A percentile compares a stretch with the other conserved stretches of the same genome.
Conservation (phyloP, 202 grass and related monocot species). For the Elaeis oleifera region DNA sequence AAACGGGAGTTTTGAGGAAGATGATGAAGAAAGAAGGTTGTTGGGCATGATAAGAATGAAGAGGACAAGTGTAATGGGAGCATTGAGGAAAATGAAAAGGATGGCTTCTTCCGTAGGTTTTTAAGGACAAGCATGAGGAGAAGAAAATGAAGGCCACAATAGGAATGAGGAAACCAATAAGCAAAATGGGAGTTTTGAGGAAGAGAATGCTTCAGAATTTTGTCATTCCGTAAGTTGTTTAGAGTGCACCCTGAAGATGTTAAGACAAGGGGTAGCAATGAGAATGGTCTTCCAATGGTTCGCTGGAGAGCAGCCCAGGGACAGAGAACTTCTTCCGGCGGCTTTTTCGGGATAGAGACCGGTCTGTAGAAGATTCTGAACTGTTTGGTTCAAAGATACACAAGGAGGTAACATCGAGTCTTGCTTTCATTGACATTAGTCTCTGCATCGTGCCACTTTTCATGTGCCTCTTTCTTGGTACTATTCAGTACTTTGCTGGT, state of each 20-base stretch:
- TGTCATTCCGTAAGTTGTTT: slow-evolving; percentile 92
- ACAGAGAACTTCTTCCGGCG: slow-evolving; percentile 89
- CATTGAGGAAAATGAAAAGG: slow-evolving; percentile 80
- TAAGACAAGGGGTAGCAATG: slow-evolving; percentile 37
- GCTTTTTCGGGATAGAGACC: slow-evolving; percentile 79
- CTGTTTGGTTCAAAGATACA: slow-evolving; percentile 51
- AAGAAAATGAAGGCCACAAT: slow-evolving; percentile 45
- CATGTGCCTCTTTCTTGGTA: too few species aligned
- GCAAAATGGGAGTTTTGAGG: slow-evolving; percentile 43
- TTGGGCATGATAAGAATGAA: slow-evolving; percentile 47
- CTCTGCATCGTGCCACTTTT: too few species aligned
- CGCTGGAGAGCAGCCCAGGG: slow-evolving; percentile 81
- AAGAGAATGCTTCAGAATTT: slow-evolving; percentile 79
- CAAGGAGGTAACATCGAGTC: slow-evolving; percentile 51
- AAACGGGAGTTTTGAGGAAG: slow-evolving; percentile 52
- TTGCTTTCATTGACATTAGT: background rate
- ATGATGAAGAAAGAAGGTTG: slow-evolving; percentile 32
- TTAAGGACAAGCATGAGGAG: slow-evolving; percentile 82
- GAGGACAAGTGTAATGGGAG: slow-evolving; percentile 39
- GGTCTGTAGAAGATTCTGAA: slow-evolving; percentile 87
- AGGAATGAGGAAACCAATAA: slow-evolving; percentile 57
- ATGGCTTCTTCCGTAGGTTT: slow-evolving; percentile 80
- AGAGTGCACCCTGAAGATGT: slow-evolving; percentile 83
- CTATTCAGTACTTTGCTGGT: too few species aligned
- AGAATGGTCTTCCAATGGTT: slow-evolving; percentile 37